phyloP scores from a whole-genome alignment of 371 early-diverging fungal genomes.

The Parasitella parasitica region DNA sequence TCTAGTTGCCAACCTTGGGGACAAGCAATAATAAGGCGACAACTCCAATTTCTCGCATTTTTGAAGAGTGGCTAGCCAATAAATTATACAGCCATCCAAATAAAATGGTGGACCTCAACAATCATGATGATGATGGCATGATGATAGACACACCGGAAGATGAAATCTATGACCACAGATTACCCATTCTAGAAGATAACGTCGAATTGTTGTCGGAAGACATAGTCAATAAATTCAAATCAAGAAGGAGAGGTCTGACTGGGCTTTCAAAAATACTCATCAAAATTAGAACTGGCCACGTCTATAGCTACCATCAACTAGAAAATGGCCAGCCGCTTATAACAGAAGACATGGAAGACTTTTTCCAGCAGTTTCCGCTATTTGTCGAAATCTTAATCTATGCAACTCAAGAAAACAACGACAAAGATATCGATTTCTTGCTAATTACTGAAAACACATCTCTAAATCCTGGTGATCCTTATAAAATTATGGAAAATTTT shows the following conservation, averaged over 20 bases:
- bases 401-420: slow-evolving; percentile 18
- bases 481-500: slow-evolving; percentile 33
- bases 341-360: slow-evolving; percentile 41
- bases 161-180: slow-evolving; percentile 13
- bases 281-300: slow-evolving; percentile 37
- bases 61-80: slow-evolving; percentile 42
- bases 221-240: slow-evolving; percentile 32
- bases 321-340: slow-evolving; percentile 40
- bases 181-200: slow-evolving; percentile 41
- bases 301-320: slow-evolving; percentile 36
- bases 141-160: slow-evolving; percentile 8
- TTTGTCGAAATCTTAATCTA: slow-evolving; percentile 38
- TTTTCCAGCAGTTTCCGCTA: slow-evolving; percentile 42
- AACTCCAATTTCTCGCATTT: slow-evolving; percentile 32
- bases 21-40: slow-evolving; percentile 35
- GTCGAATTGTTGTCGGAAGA: slow-evolving; percentile 37
- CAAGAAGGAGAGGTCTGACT: slow-evolving; percentile 21
- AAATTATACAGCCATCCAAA: slow-evolving; percentile 28
- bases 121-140: slow-evolving; percentile 4
- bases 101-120: slow-evolving; percentile 8
- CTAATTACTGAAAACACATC: slow-evolving; percentile 31
- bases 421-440: slow-evolving; percentile 22
- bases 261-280: slow-evolving; percentile 32
- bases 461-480: slow-evolving; percentile 31
- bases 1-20: slow-evolving; percentile 38